These are phyloP conservation scores for Porcisia deanei DNA, from an alignment of 208 protist genomes.

Conservation along the genomic window DNA sequence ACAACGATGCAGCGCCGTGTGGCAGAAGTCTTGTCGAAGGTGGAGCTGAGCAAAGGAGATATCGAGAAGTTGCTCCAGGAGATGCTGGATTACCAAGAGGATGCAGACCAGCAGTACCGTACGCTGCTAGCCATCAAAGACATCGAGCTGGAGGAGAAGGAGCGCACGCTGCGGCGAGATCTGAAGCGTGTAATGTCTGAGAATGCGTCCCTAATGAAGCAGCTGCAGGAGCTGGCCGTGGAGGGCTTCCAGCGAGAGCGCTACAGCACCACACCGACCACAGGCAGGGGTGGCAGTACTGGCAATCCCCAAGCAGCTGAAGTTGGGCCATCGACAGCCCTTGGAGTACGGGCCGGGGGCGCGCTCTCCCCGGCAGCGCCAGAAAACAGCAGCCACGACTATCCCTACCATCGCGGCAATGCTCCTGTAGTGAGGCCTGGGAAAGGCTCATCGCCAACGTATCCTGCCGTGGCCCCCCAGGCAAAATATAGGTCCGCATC, in stretches of 20 bases:
- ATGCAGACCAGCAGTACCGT: conserved; percentile 44
- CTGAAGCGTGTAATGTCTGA: conserved; percentile 39
- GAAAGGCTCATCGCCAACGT: neutral
- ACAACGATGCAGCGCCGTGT: conserved; percentile 59
- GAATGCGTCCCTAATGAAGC: conserved; percentile 39
- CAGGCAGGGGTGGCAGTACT: neutral
- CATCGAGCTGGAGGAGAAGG: conserved; percentile 55
- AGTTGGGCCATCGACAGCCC: neutral
- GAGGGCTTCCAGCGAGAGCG: conserved; percentile 32
- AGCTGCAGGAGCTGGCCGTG: conserved; percentile 31
- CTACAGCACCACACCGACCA: neutral
- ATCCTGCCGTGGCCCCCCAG: neutral
- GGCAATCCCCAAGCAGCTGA: neutral
- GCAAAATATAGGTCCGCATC: neutral
- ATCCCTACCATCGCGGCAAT: neutral
- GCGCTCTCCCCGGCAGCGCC: no score
- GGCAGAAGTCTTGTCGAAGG: conserved; percentile 40
- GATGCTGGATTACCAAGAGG: conserved; percentile 80
- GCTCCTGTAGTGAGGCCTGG: neutral
- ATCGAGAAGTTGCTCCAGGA: conserved; percentile 62
- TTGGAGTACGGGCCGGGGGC: neutral
- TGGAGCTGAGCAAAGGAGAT: conserved; percentile 45
- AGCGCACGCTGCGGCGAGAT: conserved; percentile 31
- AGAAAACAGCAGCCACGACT: neutral
- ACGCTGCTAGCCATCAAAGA: conserved; percentile 59